Conservation (phyloP, 2,329 filamentous ascomycete species). For the Phaeoacremonium minimum region DNA sequence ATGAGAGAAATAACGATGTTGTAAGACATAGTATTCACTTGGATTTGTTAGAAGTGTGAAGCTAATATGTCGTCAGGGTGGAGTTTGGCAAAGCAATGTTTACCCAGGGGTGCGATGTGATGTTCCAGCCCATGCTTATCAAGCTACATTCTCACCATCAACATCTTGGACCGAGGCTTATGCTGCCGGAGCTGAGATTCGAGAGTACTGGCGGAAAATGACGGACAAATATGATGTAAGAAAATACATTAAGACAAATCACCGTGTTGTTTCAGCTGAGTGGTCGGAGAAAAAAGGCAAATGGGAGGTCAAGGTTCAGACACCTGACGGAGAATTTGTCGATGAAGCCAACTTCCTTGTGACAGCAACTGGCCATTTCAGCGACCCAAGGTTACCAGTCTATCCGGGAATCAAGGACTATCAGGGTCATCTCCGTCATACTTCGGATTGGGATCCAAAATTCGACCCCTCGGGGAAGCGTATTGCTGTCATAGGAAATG, state of each 20-base stretch:
- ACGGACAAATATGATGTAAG: background rate
- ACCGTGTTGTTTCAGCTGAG: background rate
- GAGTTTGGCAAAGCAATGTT: background rate
- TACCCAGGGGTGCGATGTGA: constrained; percentile 10
- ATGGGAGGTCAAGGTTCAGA: background rate
- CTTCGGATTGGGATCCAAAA: constrained; percentile 27
- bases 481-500: background rate
- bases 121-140: constrained; percentile 16
- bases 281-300: background rate
- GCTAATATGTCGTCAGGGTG: background rate
- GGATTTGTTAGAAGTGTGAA: no score
- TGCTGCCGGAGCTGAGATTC: background rate
- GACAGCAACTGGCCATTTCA: constrained; percentile 5
- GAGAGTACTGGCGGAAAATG: constrained; percentile 9
- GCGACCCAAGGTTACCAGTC: constrained; percentile 16
- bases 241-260: constrained; percentile 3
- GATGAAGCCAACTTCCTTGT: constrained; percentile 5
- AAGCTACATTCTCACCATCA: constrained; percentile 1
- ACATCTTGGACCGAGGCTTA: background rate
- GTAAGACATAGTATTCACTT: no score
- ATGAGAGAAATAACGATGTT: background rate
- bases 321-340: background rate
- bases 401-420: constrained; percentile 19
- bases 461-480: constrained; percentile 6
- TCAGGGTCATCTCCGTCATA: constrained; percentile 16